Base-by-base conservation (phyloP, 208 protist species). In the Endotrypanum monterogeii region DNA sequence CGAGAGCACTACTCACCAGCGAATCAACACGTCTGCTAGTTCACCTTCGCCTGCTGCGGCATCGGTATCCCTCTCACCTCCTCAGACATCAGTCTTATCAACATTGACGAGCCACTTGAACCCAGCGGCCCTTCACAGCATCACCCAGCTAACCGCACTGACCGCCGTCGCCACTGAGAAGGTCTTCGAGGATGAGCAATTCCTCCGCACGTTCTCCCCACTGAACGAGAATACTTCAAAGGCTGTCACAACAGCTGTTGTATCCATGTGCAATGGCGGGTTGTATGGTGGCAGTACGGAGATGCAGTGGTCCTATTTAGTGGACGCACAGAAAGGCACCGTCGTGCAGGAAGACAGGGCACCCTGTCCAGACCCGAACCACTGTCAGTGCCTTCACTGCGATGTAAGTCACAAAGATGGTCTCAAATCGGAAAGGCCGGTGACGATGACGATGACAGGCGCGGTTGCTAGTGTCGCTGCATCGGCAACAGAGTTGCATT, bases 191-290 rank as follows among this genome's bases (percentile, higher is more conserved):
- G 83, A 80, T 0, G 88, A 80, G 41, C 51, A 81, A 69, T 25
- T 73, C 55, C 86, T 85, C 79, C 86, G 89, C 58, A 60, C 70
- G 0, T 88, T 86, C 58, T 92, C 84, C 52, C 41, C 83, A 28
- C 70, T 71, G 7, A 55, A 48, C 35, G 57, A 71, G 35, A 62
- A 74, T 1, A 18, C 46, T 3, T 7, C 65, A 16, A 23, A 8
- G 14, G 12, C 18, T 1, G 50, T 28, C 18, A 41, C 9, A 23
- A 16, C 41, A 20, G 44, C 18, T 37, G 2, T 39, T 39, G 60
- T 18, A 3, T 18, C 14, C 9, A 20, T 9, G 35, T 37, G 35
- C 16, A 3, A 25, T 46, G 20, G 5, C 35, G 58, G 6, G 11
- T 3, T 16, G 32, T 2, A 37, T 20, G 8, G 58, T 35, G 16